Evolutionary conservation across 2,329 filamentous ascomycete species (phyloP).

Genomic region (Albifimbria verrucaria): DNA sequence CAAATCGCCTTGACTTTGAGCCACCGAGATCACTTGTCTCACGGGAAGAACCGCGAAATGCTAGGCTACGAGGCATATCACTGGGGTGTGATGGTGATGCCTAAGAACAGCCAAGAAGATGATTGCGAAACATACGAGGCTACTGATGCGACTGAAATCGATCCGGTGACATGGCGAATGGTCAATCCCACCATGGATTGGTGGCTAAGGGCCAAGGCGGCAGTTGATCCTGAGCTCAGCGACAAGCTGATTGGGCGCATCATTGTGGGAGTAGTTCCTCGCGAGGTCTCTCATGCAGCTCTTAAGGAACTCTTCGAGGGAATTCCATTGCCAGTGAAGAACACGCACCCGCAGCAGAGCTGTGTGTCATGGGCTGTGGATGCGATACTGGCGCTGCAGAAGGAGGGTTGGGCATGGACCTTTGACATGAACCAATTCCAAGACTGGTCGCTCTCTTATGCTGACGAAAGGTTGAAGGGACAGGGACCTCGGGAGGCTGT

Average conservation of each 20-base stretch:
- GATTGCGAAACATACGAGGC: constrained; percentile 22
- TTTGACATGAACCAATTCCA: constrained; percentile 25
- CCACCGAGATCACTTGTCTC: too few relatives aligned
- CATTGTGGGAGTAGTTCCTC: constrained; percentile 20
- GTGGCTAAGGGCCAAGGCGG: constrained; percentile 19
- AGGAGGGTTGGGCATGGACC: constrained; percentile 15
- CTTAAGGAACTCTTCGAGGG: constrained; percentile 16
- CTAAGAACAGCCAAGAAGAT: constrained; percentile 8
- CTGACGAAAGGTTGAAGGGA: constrained; percentile 23
- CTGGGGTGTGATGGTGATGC: constrained; percentile 25
- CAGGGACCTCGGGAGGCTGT: too few relatives aligned
- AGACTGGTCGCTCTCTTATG: constrained; percentile 22
- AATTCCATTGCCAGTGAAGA: constrained; percentile 25
- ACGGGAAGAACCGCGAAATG: too few relatives aligned
- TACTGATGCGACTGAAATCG: constrained; percentile 25
- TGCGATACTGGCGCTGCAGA: constrained; percentile 22
- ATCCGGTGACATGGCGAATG: constrained; percentile 26
- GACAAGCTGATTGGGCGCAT: constrained; percentile 24
- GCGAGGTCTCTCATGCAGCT: constrained; percentile 11
- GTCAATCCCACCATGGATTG: constrained; percentile 29
- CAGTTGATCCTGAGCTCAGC: constrained; percentile 13
- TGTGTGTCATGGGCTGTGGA: constrained; percentile 29
- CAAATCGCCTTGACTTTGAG: too few relatives aligned
- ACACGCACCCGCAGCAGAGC: constrained; percentile 29
- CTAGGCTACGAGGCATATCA: too few relatives aligned